These are phyloP conservation scores for Flueggea neowawraea DNA, from an alignment of 441 rosid genomes.

Conservation along the genomic window DNA sequence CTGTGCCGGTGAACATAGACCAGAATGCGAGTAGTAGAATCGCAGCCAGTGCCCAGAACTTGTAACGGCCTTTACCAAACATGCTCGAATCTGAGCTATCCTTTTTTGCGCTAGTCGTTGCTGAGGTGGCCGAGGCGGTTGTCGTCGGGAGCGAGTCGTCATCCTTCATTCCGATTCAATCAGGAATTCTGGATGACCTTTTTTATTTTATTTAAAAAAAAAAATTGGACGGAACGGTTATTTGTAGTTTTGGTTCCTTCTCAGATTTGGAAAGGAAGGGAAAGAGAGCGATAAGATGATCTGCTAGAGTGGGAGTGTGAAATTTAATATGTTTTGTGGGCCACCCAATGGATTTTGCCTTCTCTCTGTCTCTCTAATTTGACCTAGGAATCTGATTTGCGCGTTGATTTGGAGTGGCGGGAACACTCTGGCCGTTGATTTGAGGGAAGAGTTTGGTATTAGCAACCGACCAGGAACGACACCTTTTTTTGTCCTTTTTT, in stretches of 20 bases:
- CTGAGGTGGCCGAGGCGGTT: neutral
- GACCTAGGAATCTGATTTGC: too few species aligned
- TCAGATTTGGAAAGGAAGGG: too few species aligned
- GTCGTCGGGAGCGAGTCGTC: conserved; percentile 52
- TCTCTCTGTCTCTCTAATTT: neutral
- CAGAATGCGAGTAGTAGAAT: conserved; percentile 84
- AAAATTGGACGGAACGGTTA: too few species aligned
- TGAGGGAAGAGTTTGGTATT: too few species aligned
- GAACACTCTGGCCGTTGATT: conserved; percentile 7
- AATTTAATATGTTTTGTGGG: too few species aligned
- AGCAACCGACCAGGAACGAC: too few species aligned
- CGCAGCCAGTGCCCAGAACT: conserved; percentile 89
- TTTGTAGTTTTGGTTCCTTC: too few species aligned
- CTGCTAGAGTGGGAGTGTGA: too few species aligned
- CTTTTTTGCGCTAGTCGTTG: conserved; percentile 29
- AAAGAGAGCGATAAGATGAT: too few species aligned
- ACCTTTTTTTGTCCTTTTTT: too few species aligned
- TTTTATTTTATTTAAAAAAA: too few species aligned
- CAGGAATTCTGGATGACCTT: too few species aligned
- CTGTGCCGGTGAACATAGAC: conserved; percentile 96
- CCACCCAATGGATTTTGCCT: neutral
- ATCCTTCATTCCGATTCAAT: conserved; percentile 48
- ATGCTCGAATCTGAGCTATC: conserved; percentile 44
- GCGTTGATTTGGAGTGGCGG: neutral
- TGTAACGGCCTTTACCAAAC: conserved; percentile 79